Percentiles rank a stretch among this genome's conserved stretches.
Conservation (phyloP, 208 protist species). For the Trypanosoma theileri region DNA sequence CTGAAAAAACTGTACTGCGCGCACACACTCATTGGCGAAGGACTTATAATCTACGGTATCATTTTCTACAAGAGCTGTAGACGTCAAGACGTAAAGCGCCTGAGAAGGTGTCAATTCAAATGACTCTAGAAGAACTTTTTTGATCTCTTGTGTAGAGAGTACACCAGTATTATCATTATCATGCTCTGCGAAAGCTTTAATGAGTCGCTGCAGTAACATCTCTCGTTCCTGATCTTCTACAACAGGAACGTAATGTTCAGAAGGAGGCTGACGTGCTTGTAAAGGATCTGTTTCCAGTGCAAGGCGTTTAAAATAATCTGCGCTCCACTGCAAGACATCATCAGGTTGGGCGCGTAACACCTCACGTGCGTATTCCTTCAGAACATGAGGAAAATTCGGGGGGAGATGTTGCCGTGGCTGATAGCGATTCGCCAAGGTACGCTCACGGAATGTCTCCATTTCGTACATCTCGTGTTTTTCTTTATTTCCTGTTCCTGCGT, state of each 20-base stretch:
- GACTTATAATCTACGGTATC: constrained; percentile 66
- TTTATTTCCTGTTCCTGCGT: not conserved
- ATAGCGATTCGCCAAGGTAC: constrained; percentile 85
- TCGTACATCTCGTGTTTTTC: constrained; percentile 10
- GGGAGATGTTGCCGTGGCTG: constrained; percentile 87
- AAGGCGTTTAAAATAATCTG: constrained; percentile 89
- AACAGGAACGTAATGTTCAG: constrained; percentile 34
- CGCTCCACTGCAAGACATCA: constrained; percentile 91
- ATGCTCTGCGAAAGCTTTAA: constrained; percentile 52
- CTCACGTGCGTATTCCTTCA: constrained; percentile 93
- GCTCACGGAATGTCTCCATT: constrained; percentile 78
- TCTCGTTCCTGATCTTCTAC: constrained; percentile 34
- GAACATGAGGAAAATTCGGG: constrained; percentile 76
- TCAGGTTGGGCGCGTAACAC: constrained; percentile 90
- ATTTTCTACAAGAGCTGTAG: constrained; percentile 40
- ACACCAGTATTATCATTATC: constrained; percentile 44
- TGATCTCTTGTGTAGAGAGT: constrained; percentile 52
- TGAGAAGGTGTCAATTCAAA: constrained; percentile 65
- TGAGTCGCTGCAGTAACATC: constrained; percentile 40
- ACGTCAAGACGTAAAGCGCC: constrained; percentile 82
- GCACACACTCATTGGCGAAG: constrained; percentile 55
- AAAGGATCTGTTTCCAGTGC: constrained; percentile 74
- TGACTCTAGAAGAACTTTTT: constrained; percentile 48
- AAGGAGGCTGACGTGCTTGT: constrained; percentile 44
- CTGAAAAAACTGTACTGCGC: constrained; percentile 77